These are phyloP conservation scores for Phytopythium mirpurense DNA, from an alignment of 352 stramenopile genomes.

Conservation along the genomic window DNA sequence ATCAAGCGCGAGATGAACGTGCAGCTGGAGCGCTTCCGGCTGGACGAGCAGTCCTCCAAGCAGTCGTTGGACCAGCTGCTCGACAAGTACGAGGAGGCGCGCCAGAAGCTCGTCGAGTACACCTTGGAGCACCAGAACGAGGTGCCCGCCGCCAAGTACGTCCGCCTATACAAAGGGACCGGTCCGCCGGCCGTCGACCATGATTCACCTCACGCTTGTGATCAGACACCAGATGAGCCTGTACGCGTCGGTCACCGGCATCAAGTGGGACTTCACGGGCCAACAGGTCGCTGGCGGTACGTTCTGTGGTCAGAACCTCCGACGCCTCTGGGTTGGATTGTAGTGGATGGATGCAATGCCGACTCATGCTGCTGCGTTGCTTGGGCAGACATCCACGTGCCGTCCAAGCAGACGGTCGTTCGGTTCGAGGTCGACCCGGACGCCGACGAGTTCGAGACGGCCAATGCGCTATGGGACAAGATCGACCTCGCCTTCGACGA, in stretches of 20 bases:
- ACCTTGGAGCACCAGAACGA: constrained; percentile 60
- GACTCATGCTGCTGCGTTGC: too few relatives aligned
- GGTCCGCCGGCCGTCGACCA: too few relatives aligned
- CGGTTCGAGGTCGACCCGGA: constrained; percentile 52
- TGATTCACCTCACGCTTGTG: too few relatives aligned
- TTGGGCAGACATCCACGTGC: constrained; percentile 58
- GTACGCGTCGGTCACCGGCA: constrained; percentile 67
- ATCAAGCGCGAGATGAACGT: constrained; percentile 61
- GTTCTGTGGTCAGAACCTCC: not conserved
- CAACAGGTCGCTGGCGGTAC: constrained; percentile 41
- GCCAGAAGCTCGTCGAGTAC: constrained; percentile 54
- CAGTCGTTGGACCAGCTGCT: constrained; percentile 51
- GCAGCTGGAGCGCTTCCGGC: constrained; percentile 58
- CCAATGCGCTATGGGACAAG: constrained; percentile 62
- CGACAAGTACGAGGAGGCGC: constrained; percentile 63
- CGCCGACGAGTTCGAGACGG: constrained; percentile 47
- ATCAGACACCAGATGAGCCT: constrained; percentile 80
- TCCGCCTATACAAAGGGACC: too few relatives aligned
- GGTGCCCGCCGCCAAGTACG: constrained; percentile 63
- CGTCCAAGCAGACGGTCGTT: constrained; percentile 44
- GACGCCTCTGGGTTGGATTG: too few relatives aligned
- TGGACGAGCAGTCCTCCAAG: constrained; percentile 68
- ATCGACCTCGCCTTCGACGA: constrained; percentile 67
- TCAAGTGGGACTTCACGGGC: constrained; percentile 74
- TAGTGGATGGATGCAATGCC: too few relatives aligned